These are phyloP conservation scores for Botrytis sinoallii DNA, from an alignment of 2,329 filamentous ascomycete genomes.

Conservation along the genomic window DNA sequence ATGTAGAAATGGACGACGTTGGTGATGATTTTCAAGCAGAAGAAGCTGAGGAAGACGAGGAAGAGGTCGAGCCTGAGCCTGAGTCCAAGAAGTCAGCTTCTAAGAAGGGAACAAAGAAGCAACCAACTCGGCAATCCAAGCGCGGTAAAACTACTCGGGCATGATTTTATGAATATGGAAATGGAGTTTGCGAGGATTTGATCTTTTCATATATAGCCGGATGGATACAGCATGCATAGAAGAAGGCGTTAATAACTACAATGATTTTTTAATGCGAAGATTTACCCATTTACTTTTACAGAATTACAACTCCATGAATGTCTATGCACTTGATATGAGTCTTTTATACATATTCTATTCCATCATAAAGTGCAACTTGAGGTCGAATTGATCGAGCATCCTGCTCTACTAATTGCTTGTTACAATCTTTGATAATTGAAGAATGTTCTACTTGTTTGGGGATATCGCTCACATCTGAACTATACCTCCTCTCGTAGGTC, in stretches of 20 bases:
- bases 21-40: slow-evolving; percentile 3
- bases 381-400: neutral
- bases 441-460: neutral
- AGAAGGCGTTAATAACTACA: neutral
- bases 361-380: neutral
- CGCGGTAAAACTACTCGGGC: neutral
- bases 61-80: neutral
- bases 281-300: neutral
- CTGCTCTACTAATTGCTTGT: neutral
- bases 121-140: slow-evolving; percentile 8
- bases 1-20: neutral
- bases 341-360: neutral
- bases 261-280: neutral
- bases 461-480: neutral
- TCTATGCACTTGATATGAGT: neutral
- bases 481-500: too few relatives aligned
- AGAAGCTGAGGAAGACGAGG: slow-evolving; percentile 8
- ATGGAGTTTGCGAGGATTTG: slow-evolving; percentile 12
- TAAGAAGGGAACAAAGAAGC: neutral
- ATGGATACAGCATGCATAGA: slow-evolving; percentile 12
- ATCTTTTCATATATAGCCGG: neutral
- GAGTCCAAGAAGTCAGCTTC: slow-evolving; percentile 2
- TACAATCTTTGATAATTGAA: neutral
- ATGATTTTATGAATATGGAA: slow-evolving; percentile 4
- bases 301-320: neutral